Base-by-base conservation (phyloP, 1,284 basidiomycete species). In the Papiliotrema flavescens region DNA sequence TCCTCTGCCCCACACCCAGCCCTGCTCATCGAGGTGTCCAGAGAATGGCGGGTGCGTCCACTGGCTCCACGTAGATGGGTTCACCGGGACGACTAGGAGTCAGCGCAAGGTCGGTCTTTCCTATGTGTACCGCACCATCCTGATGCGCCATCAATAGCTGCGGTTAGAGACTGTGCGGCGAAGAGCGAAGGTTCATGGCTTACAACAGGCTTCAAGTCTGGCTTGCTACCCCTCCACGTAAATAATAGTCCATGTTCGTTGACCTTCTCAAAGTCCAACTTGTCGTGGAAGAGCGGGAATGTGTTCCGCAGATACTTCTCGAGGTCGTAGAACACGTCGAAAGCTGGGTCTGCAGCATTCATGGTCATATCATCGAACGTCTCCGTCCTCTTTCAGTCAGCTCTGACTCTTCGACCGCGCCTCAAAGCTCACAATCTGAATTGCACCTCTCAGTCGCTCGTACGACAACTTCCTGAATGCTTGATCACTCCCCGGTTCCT, bases 221-320 rank as follows among this genome's bases (percentile, higher is more conserved):
- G 42, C 49, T 84, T 75, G 2, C 77, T 77, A 34, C 86, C 87
- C 37, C 77, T 70, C 81, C 84, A 85, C 1, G 79, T 79, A 62
- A 82, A 86, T 0, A 88, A 76, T 9, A 87, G 69, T 0, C 83
- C 86, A 53, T 83, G 83, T 0, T 81, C 80, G 64, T 86, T 86
- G 60, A 88, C 80, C 58, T 81, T 80, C 2, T 80, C 80, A 43
- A 84, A 63, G 6, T 17, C 39, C 39, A 40, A 17, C 20, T 20
- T 40, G 6, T 40, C 39, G 39, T 40, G 39, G 64, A 71, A 58
- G 3, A 60, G 22, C 0, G 73, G 73, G 47, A 71, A 75, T 3
- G 68, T 57, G 13, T 58, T 48, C 41, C 57, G 55, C 35, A 75
- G 62, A 39, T 67, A 61, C 37, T 14, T 46, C 34, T 55, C 60